A percentile compares a stretch with the other conserved stretches of the same genome.
Evolutionary conservation across 441 rosid genomes (phyloP).

Genomic region (Gossypium gossypioides): DNA sequence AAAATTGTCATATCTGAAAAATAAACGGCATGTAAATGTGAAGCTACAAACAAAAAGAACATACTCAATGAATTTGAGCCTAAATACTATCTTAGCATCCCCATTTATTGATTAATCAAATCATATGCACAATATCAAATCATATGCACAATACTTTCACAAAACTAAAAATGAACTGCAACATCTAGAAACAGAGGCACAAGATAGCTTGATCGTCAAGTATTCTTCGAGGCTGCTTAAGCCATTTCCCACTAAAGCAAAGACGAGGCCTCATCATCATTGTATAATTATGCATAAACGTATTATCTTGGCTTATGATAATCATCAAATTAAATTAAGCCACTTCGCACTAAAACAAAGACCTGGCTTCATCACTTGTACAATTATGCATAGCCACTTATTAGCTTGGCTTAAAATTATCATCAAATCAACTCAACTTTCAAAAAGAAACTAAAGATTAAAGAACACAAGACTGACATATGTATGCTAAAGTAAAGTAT

Average conservation of each 20-base stretch:
- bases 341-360: background rate
- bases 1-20: background rate
- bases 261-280: background rate
- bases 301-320: background rate
- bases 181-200: slow-evolving; percentile 1
- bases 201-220: background rate
- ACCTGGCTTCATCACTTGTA: background rate
- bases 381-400: background rate
- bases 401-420: slow-evolving; percentile 2
- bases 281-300: background rate
- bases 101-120: background rate
- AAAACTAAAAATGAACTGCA: background rate
- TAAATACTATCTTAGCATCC: background rate
- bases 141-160: background rate
- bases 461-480: background rate
- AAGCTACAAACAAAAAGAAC: background rate
- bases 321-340: background rate
- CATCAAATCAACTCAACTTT: background rate
- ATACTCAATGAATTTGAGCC: slow-evolving; percentile 1
- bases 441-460: background rate
- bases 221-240: background rate
- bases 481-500: background rate
- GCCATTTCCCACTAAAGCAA: background rate
- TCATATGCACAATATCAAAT: background rate
- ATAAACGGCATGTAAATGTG: background rate